A percentile compares a stretch with the other conserved stretches of the same genome.
Evolutionary conservation across 257 asterid genomes (phyloP).

Genomic region (Oldenlandia corymbosa): DNA sequence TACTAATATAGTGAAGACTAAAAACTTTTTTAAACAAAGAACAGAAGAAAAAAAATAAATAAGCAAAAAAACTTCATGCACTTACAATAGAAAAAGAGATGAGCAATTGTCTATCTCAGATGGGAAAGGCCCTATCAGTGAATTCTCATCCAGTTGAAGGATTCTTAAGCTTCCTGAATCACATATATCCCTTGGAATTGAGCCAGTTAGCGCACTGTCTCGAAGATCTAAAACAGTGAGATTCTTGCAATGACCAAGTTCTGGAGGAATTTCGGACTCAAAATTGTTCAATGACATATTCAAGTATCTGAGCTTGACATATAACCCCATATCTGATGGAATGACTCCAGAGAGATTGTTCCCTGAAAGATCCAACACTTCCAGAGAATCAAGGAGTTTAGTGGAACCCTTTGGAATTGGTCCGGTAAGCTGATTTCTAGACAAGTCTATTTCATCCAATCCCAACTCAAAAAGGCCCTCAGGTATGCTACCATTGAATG

Average conservation of each 20-base stretch:
- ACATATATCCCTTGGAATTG: conserved; percentile 74
- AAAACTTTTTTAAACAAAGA: not conserved
- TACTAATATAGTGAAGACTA: too few relatives aligned
- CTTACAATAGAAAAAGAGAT: conserved; percentile 80
- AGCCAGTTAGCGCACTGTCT: conserved; percentile 45
- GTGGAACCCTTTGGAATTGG: conserved; percentile 53
- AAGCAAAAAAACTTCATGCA: not conserved
- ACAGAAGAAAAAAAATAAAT: not conserved
- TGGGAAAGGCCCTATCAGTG: conserved; percentile 67
- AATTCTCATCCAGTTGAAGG: conserved; percentile 89
- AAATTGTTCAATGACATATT: conserved; percentile 77
- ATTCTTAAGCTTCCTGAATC: conserved; percentile 76
- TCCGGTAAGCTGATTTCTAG: conserved; percentile 62
- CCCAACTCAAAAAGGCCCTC: conserved; percentile 50
- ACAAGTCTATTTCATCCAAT: conserved; percentile 63
- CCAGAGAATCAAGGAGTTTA: conserved; percentile 50
- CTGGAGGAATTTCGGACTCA: conserved; percentile 69
- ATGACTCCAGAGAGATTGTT: conserved; percentile 60
- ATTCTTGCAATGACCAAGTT: conserved; percentile 66
- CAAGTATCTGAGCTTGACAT: conserved; percentile 57
- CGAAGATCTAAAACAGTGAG: conserved; percentile 74
- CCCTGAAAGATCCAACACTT: conserved; percentile 60
- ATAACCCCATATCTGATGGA: conserved; percentile 75
- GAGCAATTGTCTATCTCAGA: conserved; percentile 79
- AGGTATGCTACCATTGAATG: conserved; percentile 57